Conservation (phyloP, 345 rosid species). For the Reutealis trisperma region DNA sequence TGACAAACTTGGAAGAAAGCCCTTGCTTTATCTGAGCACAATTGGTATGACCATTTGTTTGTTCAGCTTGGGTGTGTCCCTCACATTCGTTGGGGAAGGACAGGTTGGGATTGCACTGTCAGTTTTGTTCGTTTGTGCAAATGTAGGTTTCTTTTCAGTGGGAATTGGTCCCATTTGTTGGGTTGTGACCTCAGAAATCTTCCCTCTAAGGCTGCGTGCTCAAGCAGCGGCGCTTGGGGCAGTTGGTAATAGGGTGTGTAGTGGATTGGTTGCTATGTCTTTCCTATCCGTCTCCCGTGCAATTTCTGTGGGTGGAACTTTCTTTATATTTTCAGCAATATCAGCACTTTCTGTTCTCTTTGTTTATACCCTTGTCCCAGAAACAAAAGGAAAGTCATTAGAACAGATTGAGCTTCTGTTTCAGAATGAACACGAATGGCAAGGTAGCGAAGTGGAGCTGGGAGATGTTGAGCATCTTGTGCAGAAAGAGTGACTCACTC, state of each 20-base stretch:
- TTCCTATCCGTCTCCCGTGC: conserved; percentile 64
- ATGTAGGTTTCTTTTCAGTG: conserved; percentile 79
- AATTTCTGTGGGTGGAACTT: conserved; percentile 67
- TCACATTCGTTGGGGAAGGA: conserved; percentile 53
- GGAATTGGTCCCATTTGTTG: conserved; percentile 85
- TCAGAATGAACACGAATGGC: conserved; percentile 37
- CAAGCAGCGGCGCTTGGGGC: conserved; percentile 83
- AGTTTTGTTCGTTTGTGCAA: conserved; percentile 63
- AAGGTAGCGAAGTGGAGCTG: conserved; percentile 56
- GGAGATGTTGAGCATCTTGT: conserved; percentile 79
- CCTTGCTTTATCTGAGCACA: conserved; percentile 76
- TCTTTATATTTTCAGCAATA: conserved; percentile 53
- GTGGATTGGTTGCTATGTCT: conserved; percentile 80
- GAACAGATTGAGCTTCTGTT: conserved; percentile 74
- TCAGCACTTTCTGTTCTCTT: conserved; percentile 67
- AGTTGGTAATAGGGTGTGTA: conserved; percentile 71
- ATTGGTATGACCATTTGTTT: conserved; percentile 79
- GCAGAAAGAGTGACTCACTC: conserved; percentile 35
- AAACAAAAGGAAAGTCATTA: conserved; percentile 77
- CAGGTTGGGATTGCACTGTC: conserved; percentile 45
- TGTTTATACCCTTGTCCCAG: conserved; percentile 62
- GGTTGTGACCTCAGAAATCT: conserved; percentile 83
- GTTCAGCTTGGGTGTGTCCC: conserved; percentile 55
- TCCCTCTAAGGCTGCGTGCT: conserved; percentile 71
- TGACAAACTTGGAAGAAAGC: conserved; percentile 72